Percentiles rank a stretch among this genome's conserved stretches.
These are phyloP conservation scores for Diaporthe ilicicola DNA, from an alignment of 2,329 filamentous ascomycete species.

Conservation along the genomic window DNA sequence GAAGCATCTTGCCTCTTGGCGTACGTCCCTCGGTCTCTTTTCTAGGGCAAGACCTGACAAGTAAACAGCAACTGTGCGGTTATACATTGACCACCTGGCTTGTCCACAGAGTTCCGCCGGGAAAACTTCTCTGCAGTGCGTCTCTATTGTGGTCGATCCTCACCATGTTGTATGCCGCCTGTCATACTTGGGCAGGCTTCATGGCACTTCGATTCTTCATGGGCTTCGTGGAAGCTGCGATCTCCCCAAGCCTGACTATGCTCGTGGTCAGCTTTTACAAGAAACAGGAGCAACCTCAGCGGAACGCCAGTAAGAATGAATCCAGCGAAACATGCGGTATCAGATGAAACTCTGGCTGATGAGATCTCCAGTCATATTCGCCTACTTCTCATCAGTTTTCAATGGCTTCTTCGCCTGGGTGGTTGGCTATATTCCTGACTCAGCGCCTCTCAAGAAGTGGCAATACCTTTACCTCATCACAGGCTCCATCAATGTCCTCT, in stretches of 20 bases:
- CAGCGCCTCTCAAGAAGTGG: slow-evolving; percentile 33
- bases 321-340: no score
- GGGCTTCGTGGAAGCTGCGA: slow-evolving; percentile 46
- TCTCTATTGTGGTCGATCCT: slow-evolving; percentile 43
- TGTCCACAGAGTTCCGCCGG: slow-evolving; percentile 40
- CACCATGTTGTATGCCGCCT: slow-evolving; percentile 40
- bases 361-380: slow-evolving; percentile 43
- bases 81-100: slow-evolving; percentile 39
- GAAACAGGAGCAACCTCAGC: slow-evolving; percentile 46
- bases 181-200: slow-evolving; percentile 41
- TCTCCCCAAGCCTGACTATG: slow-evolving; percentile 44
- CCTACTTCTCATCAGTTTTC: slow-evolving; percentile 47
- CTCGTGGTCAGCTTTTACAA: slow-evolving; percentile 49
- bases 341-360: background rate
- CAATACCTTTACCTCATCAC: slow-evolving; percentile 44
- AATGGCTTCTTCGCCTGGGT: slow-evolving; percentile 55
- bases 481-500: slow-evolving; percentile 42
- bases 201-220: slow-evolving; percentile 47
- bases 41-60: background rate
- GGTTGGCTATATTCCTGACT: slow-evolving; percentile 30
- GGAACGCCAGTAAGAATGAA: slow-evolving; percentile 40
- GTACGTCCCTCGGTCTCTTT: slow-evolving; percentile 31
- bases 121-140: slow-evolving; percentile 38
- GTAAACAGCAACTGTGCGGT: slow-evolving; percentile 37
- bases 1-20: slow-evolving; percentile 42